Conservation (phyloP, 768 basidiomycete species). For the Favolaschia claudopus region DNA sequence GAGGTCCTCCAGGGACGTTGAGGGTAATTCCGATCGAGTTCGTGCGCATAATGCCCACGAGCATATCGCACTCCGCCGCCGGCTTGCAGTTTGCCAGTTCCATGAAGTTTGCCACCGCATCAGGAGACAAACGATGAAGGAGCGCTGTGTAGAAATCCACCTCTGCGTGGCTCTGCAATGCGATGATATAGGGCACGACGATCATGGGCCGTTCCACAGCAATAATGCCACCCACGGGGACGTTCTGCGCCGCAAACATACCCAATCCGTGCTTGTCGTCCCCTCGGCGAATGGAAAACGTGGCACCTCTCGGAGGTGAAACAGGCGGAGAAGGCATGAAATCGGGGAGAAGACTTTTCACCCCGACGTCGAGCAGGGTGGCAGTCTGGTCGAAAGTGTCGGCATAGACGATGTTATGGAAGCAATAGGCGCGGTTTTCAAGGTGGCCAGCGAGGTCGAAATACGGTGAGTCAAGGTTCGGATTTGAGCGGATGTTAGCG, state of each 20-base stretch:
- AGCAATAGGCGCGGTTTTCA: constrained; percentile 33
- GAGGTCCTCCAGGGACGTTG: constrained; percentile 29
- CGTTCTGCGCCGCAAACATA: constrained; percentile 32
- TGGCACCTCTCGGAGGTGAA: not conserved
- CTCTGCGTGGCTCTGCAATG: constrained; percentile 19
- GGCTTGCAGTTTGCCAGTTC: constrained; percentile 33
- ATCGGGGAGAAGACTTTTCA: constrained; percentile 34
- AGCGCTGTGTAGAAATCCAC: constrained; percentile 42
- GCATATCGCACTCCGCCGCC: constrained; percentile 14
- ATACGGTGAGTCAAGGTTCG: constrained; percentile 29
- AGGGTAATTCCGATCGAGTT: constrained; percentile 44
- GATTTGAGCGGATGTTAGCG: constrained; percentile 30
- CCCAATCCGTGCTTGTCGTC: constrained; percentile 32
- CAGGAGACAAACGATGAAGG: constrained; percentile 36
- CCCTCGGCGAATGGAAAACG: constrained; percentile 15
- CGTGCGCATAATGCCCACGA: constrained; percentile 39
- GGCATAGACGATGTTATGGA: constrained; percentile 29
- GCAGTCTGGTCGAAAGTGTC: constrained; percentile 27
- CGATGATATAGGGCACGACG: constrained; percentile 45
- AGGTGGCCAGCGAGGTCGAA: constrained; percentile 38
- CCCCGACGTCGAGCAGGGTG: constrained; percentile 39
- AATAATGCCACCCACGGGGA: constrained; percentile 33
- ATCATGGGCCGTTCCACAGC: constrained; percentile 48
- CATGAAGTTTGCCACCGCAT: constrained; percentile 35
- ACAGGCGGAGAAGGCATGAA: not conserved